Evolutionary conservation across 1,139 yeast species (phyloP).

Genomic region (Kodamaea plutei): DNA sequence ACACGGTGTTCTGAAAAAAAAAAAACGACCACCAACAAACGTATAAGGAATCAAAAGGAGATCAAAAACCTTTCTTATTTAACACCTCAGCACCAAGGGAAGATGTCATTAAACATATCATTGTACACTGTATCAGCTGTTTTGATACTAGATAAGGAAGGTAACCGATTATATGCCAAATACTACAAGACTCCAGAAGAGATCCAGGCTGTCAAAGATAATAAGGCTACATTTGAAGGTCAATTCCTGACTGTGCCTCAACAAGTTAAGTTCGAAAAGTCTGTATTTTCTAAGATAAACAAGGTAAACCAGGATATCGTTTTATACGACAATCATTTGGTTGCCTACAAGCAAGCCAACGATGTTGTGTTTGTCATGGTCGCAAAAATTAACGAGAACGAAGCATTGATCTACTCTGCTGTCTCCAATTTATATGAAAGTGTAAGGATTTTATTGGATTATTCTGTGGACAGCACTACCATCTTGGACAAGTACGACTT

Average conservation of each 20-base stretch:
- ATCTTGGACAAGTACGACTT: slow-evolving; percentile 82
- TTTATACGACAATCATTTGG: slow-evolving; percentile 71
- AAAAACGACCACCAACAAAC: slow-evolving; percentile 2
- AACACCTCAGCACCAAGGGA: too few relatives aligned
- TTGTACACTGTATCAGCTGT: slow-evolving; percentile 77
- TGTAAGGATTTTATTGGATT: slow-evolving; percentile 68
- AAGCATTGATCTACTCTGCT: slow-evolving; percentile 72
- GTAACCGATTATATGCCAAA: slow-evolving; percentile 77
- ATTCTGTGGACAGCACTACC: slow-evolving; percentile 74
- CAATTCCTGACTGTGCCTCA: slow-evolving; percentile 44
- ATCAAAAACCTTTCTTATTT: too few relatives aligned
- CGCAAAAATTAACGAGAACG: slow-evolving; percentile 76
- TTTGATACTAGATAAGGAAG: slow-evolving; percentile 76
- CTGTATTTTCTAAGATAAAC: slow-evolving; percentile 67
- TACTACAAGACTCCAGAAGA: slow-evolving; percentile 55
- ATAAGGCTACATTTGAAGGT: slow-evolving; percentile 9
- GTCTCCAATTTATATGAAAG: slow-evolving; percentile 78
- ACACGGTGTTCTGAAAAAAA: slow-evolving; percentile 8
- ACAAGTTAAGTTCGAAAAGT: slow-evolving; percentile 74
- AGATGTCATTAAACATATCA: slow-evolving; percentile 57
- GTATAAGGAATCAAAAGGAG: too few relatives aligned
- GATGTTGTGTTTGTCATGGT: slow-evolving; percentile 70
- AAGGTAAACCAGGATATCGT: slow-evolving; percentile 79
- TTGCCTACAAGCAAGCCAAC: slow-evolving; percentile 84
- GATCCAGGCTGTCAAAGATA: slow-evolving; percentile 8